Evolutionary conservation across 2,329 filamentous ascomycete genomes (phyloP), one percentile per base, ranked within the genome.

Genomic region (Neobulgaria alba): DNA sequence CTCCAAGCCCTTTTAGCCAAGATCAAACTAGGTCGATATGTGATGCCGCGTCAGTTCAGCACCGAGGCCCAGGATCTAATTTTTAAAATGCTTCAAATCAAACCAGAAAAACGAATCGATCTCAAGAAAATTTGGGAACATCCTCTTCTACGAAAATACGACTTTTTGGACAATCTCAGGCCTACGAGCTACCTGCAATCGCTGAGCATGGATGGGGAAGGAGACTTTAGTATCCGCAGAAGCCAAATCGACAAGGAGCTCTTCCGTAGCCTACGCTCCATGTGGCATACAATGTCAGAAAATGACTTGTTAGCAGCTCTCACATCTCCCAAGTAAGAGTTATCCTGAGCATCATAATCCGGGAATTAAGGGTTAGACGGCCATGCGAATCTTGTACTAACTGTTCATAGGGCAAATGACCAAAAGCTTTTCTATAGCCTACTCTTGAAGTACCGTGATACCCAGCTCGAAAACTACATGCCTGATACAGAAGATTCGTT

Each of bases 361-460:
- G n/a, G n/a, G n/a, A n/a, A 32, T 18, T 21, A 20, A 17, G 9
- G 9, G n/a, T 5, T 1, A 21, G 33, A 33, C 21, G 5, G 9
- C n/a, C n/a, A n/a, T n/a, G n/a, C n/a, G n/a, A n/a, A n/a, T n/a
- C n/a, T 39, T 29, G 23, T 18, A 41, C 44, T 46, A 35, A 42
- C 18, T 21, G 14, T 7, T 31, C 19, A 42, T 44, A 90, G 84
- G 49, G 69, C 76, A 3, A 96, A 94, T 49, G 86, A 95, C 41
- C 88, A 95, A 58, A 94, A 95, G 57, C 73, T 90, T 51, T 95
- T 96, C 62, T 98, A 96, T 62, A 83, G 79, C 63, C 74, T 93
- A 15, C 72, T 98, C 5, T 65, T 82, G 49, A 83, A 82, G 60
- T 93, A 95, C 60, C 77, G 85, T 33, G 80, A 94, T 49, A 79